Percentiles rank a stretch among this genome's conserved stretches.
Evolutionary conservation across 768 basidiomycete genomes (phyloP).

Genomic region (Pleurotus eryngii): DNA sequence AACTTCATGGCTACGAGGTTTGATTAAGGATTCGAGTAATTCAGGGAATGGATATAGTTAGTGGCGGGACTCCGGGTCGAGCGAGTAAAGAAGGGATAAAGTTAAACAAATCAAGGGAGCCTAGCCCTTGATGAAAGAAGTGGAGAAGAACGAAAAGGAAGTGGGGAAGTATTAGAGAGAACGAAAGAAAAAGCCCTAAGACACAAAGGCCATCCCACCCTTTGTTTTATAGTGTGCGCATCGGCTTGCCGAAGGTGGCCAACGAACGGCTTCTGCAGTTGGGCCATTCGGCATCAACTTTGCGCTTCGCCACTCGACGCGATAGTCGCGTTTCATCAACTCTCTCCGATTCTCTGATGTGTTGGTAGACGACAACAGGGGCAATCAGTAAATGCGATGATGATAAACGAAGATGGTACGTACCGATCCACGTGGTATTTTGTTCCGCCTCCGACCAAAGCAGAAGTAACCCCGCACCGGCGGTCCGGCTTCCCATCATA

Average conservation of each 20-base stretch:
- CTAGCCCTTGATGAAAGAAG: slow-evolving; percentile 2
- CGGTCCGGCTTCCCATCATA: neutral
- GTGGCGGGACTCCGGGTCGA: slow-evolving; percentile 25
- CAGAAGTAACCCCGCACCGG: neutral
- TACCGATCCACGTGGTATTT: neutral
- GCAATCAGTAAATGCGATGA: no score
- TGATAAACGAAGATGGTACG: no score
- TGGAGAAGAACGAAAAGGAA: slow-evolving; percentile 5
- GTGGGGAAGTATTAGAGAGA: neutral
- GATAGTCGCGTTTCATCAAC: no score
- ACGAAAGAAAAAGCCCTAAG: slow-evolving; percentile 1
- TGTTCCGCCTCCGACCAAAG: neutral
- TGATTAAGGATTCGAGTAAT: slow-evolving; percentile 10
- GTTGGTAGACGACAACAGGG: no score
- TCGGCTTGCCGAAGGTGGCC: no score
- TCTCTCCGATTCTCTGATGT: no score
- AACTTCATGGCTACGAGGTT: slow-evolving; percentile 32
- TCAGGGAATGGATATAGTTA: slow-evolving; percentile 6
- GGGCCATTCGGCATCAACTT: no score
- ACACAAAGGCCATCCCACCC: neutral
- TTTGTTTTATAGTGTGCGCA: slow-evolving; percentile 3
- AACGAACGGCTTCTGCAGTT: no score
- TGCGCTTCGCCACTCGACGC: no score
- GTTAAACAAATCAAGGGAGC: slow-evolving; percentile 2
- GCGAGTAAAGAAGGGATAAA: slow-evolving; percentile 10